A percentile compares a stretch with the other conserved stretches of the same genome.
Evolutionary conservation across 495 filamentous ascomycete species (phyloP).

Genomic region (Penicillium maclennaniae): DNA sequence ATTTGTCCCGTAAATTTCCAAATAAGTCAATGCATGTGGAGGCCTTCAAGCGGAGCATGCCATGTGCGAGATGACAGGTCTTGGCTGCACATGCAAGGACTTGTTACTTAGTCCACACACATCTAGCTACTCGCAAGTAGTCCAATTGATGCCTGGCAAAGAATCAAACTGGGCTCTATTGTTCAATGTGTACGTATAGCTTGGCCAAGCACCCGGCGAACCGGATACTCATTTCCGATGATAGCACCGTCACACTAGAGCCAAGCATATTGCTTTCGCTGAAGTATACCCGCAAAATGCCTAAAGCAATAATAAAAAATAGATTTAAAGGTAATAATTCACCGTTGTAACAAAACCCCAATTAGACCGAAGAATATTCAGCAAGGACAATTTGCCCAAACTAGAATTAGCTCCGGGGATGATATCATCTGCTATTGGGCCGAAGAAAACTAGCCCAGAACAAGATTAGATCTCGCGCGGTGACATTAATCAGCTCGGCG

Average conservation of each 20-base stretch:
- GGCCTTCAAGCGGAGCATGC: no score
- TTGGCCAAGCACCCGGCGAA: neutral
- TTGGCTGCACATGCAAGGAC: neutral
- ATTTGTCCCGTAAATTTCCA: neutral
- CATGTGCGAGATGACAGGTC: no score
- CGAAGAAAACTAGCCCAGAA: neutral
- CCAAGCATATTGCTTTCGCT: neutral
- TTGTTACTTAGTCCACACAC: neutral
- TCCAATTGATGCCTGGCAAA: neutral
- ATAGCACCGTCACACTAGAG: neutral
- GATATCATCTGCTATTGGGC: slow-evolving; percentile 1
- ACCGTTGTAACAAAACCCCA: neutral
- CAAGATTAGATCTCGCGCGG: neutral
- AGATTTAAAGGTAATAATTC: neutral
- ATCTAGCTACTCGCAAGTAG: neutral
- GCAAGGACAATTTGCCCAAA: no score
- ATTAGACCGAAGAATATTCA: no score
- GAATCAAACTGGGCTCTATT: neutral
- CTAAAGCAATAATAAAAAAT: neutral
- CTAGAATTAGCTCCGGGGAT: neutral
- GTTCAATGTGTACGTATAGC: neutral
- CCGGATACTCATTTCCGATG: neutral
- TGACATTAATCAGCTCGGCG: slow-evolving; percentile 22
- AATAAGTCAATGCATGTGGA: neutral
- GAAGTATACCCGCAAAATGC: neutral